Evolutionary conservation across 1,284 basidiomycete genomes (phyloP).

Genomic region (Tilletia horrida): DNA sequence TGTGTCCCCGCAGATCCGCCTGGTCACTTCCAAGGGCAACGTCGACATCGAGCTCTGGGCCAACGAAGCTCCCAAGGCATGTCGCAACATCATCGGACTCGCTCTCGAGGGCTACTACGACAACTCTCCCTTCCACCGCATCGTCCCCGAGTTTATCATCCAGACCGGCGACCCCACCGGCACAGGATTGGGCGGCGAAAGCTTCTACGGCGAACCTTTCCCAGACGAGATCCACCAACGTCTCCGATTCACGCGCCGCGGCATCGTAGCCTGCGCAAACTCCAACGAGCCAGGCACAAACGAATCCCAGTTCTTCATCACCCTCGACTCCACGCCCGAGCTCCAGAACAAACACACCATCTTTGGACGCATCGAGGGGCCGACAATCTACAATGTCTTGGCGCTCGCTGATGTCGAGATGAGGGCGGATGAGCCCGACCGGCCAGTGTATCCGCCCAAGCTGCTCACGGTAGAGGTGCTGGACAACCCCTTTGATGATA

Average conservation of each 20-base stretch:
- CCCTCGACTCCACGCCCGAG: conserved; percentile 50
- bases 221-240: conserved; percentile 91
- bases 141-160: conserved; percentile 82
- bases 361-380: conserved; percentile 41
- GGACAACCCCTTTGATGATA: conserved; percentile 91
- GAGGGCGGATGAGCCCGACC: conserved; percentile 62
- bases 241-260: conserved; percentile 74
- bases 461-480: conserved; percentile 77
- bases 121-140: conserved; percentile 83
- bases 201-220: conserved; percentile 67
- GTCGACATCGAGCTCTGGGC: conserved; percentile 81
- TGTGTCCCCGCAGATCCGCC: conserved; percentile 75
- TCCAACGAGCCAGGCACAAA: conserved; percentile 62
- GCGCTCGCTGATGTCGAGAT: conserved; percentile 80
- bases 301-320: conserved; percentile 56
- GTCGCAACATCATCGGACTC: conserved; percentile 83
- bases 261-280: conserved; percentile 91
- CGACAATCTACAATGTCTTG: conserved; percentile 56
- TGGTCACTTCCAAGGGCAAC: conserved; percentile 72
- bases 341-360: conserved; percentile 50
- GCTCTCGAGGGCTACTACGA: conserved; percentile 97
- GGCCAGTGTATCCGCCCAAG: conserved; percentile 85
- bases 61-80: conserved; percentile 89
- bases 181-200: conserved; percentile 71
- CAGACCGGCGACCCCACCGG: conserved; percentile 94